Evolutionary conservation across 768 basidiomycete species (phyloP), one percentile per base, ranked within the genome.

Genomic region (Cystobasidium tubakii): DNA sequence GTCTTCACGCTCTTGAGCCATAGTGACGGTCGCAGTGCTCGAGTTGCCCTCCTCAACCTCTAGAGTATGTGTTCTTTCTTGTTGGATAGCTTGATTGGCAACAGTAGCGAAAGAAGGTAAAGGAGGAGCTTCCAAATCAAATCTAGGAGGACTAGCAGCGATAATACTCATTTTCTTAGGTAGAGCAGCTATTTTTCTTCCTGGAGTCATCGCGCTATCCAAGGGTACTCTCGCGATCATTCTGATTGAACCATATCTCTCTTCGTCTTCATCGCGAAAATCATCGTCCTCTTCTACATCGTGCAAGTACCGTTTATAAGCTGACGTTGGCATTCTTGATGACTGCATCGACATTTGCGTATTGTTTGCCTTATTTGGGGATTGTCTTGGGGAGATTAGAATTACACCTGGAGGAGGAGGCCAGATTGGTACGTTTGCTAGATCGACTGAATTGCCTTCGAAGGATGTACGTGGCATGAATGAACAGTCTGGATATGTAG

Each of bases 341-440:
- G 39, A 27, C 19, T n/a, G n/a, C n/a, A n/a, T n/a, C n/a, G n/a
- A n/a, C n/a, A n/a, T 10, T 33, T 43, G 46, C 46, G 4, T 50
- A 23, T 33, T 62, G 57, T 13, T 7, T 12, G 39, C 10, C 27
- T 71, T 71, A 27, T 10, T n/a, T 1, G 69, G 69, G 17, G 69
- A 71, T 36, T 57, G 53, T 7, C 69, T 54, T 44, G 69, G 69
- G 4, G 69, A 71, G 25, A 71, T 36, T 3, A 71, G 21, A 33
- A 71, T 60, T 10, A 71, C 69, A 36, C 69, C 69, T 4, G 69
- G 53, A 55, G 31, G 69, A 60, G 69, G 69, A 9, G 69, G 69
- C 69, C 69, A 71, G 34, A 55, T 19, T 12, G 69, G 69, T 2
- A 71, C 69, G 60, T 62, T 62, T 34, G 33, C 36, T 27, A 71